Conservation (phyloP, 2,329 filamentous ascomycete genomes). For the Exserohilum turcica region DNA sequence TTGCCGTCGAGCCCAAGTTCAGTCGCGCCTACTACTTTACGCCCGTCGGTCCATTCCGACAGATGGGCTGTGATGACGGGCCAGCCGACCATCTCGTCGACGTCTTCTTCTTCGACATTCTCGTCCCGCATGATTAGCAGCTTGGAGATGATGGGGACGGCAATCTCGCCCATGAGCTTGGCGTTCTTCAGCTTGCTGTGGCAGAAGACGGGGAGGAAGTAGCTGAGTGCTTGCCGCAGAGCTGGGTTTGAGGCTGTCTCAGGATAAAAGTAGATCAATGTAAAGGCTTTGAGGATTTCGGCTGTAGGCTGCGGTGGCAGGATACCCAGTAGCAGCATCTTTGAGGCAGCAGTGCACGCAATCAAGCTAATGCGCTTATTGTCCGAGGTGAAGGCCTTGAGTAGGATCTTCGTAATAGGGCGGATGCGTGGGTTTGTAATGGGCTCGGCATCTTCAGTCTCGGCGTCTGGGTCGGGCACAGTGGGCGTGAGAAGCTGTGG, state of each 20-base stretch:
- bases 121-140: slow-evolving; percentile 64
- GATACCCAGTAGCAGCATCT: slow-evolving; percentile 83
- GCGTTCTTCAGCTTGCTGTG: slow-evolving; percentile 85
- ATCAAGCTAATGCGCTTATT: slow-evolving; percentile 77
- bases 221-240: slow-evolving; percentile 84
- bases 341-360: slow-evolving; percentile 80
- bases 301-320: slow-evolving; percentile 58
- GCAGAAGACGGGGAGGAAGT: slow-evolving; percentile 94
- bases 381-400: slow-evolving; percentile 72
- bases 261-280: slow-evolving; percentile 88
- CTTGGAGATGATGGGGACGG: slow-evolving; percentile 74
- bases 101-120: slow-evolving; percentile 74
- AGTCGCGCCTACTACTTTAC: slow-evolving; percentile 71
- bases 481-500: slow-evolving; percentile 74
- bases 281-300: slow-evolving; percentile 78
- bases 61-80: slow-evolving; percentile 79
- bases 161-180: slow-evolving; percentile 75
- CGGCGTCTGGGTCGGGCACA: slow-evolving; percentile 44
- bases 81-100: slow-evolving; percentile 73
- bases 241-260: slow-evolving; percentile 78
- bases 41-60: slow-evolving; percentile 92
- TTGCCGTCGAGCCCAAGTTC: slow-evolving; percentile 53
- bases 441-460: slow-evolving; percentile 45
- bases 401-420: slow-evolving; percentile 80
- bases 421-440: slow-evolving; percentile 54